Evolutionary conservation across 2,329 filamentous ascomycete genomes (phyloP).

Genomic region (Trichocomaceae sp.): DNA sequence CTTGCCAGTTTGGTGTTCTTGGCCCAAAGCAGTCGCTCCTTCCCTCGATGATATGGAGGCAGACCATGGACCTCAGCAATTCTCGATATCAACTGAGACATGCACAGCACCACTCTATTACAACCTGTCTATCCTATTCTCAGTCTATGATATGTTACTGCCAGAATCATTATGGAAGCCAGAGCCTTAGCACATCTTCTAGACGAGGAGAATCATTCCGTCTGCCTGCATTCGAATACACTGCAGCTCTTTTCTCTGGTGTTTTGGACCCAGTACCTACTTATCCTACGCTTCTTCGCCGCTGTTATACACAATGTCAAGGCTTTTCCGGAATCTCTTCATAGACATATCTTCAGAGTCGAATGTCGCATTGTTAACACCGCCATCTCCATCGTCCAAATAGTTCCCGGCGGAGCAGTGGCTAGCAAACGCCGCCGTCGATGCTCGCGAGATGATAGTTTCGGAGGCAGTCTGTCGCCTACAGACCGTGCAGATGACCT

Average conservation of each 20-base stretch:
- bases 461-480: not conserved
- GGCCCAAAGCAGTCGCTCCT: not conserved
- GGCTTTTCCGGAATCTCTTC: not conserved
- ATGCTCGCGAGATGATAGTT: constrained; percentile 3
- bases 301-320: not conserved
- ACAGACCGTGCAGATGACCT: constrained; percentile 9
- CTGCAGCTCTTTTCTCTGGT: constrained; percentile 4
- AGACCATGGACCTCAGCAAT: not conserved
- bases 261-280: constrained; percentile 2
- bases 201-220: constrained; percentile 2
- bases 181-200: not conserved
- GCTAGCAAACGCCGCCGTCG: not conserved
- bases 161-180: constrained; percentile 4
- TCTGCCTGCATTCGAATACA: constrained; percentile 5
- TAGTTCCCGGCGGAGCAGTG: not conserved
- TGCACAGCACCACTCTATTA: constrained; percentile 1
- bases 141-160: not conserved
- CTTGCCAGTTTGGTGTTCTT: not conserved
- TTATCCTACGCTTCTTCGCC: constrained; percentile 3
- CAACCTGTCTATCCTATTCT: not conserved
- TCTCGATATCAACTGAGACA: not conserved
- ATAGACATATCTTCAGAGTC: not conserved
- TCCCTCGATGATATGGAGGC: not conserved
- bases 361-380: constrained; percentile 7
- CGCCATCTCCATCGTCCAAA: constrained; percentile 7